Evolutionary conservation across 1,284 basidiomycete species (phyloP), one percentile per base, ranked within the genome.

Genomic region (Gomphus bonarii): DNA sequence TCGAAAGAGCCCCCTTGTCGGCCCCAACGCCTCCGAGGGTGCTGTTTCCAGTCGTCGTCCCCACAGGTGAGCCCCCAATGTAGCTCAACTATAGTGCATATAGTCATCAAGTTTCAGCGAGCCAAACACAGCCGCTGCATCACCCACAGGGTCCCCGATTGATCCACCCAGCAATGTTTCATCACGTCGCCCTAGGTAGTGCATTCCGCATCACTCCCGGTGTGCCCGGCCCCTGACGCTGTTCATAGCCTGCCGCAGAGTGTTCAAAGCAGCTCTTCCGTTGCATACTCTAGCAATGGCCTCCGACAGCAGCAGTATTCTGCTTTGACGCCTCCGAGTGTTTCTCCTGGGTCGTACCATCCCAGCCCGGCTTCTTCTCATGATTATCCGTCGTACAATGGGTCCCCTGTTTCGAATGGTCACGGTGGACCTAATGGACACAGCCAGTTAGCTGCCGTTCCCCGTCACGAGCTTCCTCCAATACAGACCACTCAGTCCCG

Each of bases 41-140:
- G 49, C 25, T 43, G 28, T 57, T 28, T 33, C 55, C 43, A 53
- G 36, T n/a, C 53, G 30, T 40, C 58, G 38, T 31, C 36, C 38
- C 31, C 55, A 51, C 54, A 61, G 49, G 59, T 61, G 18, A 28
- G 48, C 9, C 22, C 31, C 28, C 1, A 5, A 11, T 8, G n/a
- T 14, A 1, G 22, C 14, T 0, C 22, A 33, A 22, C 35, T 20
- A 20, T 31, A 14, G 35, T 33, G 36, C 56, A 47, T 46, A 43
- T 46, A 20, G 50, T 46, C 38, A 46, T 35, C 18, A 12, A 5
- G 8, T 47, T 50, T 8, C 73, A 57, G 65, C 76, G 66, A 82
- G 83, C 69, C 72, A 75, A 61, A 61, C 69, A 22, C 66, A 68
- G 49, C 65, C 71, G 51, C 80, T 79, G 43, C 16, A 16, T 58